Evolutionary conservation across 1,284 basidiomycete genomes (phyloP).

Genomic region (Leccinum fuscescens): DNA sequence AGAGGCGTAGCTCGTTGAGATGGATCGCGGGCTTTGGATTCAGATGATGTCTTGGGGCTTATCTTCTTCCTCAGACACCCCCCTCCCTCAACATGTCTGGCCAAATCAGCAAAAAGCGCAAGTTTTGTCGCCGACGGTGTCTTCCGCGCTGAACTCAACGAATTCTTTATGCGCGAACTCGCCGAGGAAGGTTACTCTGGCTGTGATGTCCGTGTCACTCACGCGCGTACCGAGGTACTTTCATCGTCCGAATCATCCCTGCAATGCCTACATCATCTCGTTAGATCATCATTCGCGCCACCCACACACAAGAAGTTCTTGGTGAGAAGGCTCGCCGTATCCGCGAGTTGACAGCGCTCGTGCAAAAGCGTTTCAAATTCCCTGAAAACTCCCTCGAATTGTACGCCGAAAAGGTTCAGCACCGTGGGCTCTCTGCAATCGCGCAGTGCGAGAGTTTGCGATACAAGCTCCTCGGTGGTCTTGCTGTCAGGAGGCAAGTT

Average conservation of each 20-base stretch:
- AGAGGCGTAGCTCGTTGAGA: constrained; percentile 7
- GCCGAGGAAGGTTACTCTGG: constrained; percentile 99
- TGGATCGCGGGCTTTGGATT: constrained; percentile 20
- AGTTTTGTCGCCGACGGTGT: constrained; percentile 99
- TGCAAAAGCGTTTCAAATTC: constrained; percentile 99
- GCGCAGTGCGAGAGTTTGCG: constrained; percentile 98
- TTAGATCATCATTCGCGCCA: constrained; percentile 99
- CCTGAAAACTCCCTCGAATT: constrained; percentile 98
- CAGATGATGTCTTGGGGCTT: constrained; percentile 24
- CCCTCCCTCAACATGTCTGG: constrained; percentile 57
- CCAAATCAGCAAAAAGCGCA: constrained; percentile 95
- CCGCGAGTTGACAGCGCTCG: constrained; percentile 96
- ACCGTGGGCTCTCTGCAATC: constrained; percentile 97
- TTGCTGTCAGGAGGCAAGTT: constrained; percentile 90
- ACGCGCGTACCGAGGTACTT: constrained; percentile 92
- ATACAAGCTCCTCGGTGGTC: constrained; percentile 99
- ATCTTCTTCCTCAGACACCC: constrained; percentile 21
- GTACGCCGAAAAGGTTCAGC: constrained; percentile 99
- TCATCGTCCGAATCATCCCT: constrained; percentile 1
- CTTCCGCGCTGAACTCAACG: constrained; percentile 96
- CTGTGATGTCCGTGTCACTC: constrained; percentile 99
- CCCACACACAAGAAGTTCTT: constrained; percentile 99
- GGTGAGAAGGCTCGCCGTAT: constrained; percentile 99
- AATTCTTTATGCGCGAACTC: constrained; percentile 98
- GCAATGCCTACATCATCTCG: constrained; percentile 3